phyloP scores from a whole-genome alignment of 257 asterid species.

The Orobanche coerulescens region DNA sequence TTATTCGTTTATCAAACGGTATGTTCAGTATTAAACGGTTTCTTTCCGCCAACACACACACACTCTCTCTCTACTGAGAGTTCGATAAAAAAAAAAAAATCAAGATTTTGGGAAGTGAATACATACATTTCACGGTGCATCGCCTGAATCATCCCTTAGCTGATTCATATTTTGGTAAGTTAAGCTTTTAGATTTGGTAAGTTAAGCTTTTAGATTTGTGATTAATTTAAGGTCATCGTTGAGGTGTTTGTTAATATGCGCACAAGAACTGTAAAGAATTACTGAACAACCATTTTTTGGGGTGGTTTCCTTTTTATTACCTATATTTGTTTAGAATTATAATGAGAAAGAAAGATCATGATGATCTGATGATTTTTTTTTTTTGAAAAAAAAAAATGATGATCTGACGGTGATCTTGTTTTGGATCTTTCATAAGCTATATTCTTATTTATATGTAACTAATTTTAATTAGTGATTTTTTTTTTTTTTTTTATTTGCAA shows the following conservation, averaged over 20 bases:
- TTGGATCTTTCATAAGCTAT: background rate
- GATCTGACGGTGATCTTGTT: background rate
- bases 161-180: slow-evolving; percentile 16
- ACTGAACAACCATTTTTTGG: background rate
- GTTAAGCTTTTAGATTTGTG: slow-evolving; percentile 2
- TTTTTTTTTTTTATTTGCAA: background rate
- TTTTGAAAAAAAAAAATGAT: too few relatives aligned
- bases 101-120: slow-evolving; percentile 1
- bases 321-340: background rate
- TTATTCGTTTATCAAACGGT: too few relatives aligned
- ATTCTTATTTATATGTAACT: background rate
- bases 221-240: background rate
- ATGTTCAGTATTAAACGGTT: too few relatives aligned
- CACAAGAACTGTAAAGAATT: slow-evolving; percentile 5
- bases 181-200: slow-evolving; percentile 11
- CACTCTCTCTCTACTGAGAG: background rate
- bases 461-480: background rate
- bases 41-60: too few relatives aligned
- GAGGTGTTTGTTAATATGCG: slow-evolving; percentile 32
- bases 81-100: background rate
- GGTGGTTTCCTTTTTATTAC: background rate
- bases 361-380: background rate
- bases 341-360: slow-evolving; percentile 5
- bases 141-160: slow-evolving; percentile 1
- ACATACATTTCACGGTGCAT: background rate